Evolutionary conservation across 257 asterid species (phyloP).

Genomic region (Lycium barbarum): DNA sequence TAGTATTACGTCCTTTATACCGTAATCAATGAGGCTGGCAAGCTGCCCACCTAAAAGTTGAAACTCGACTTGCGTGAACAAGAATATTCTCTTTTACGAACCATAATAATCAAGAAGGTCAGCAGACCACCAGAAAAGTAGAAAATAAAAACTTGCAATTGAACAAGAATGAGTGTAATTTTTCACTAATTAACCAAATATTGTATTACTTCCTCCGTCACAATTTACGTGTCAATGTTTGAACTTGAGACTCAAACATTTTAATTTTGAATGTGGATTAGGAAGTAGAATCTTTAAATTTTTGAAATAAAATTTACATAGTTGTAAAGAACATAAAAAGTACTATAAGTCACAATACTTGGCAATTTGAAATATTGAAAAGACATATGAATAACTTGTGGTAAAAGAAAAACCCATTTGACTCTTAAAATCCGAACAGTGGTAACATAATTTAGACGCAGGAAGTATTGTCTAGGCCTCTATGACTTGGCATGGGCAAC

Average conservation of each 20-base stretch:
- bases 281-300: background rate
- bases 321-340: background rate
- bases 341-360: background rate
- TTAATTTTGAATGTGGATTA: background rate
- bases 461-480: background rate
- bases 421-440: background rate
- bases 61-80: background rate
- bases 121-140: background rate
- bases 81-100: background rate
- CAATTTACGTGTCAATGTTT: too few relatives aligned
- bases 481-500: slow-evolving; percentile 25
- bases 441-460: background rate
- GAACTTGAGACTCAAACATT: too few relatives aligned
- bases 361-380: background rate
- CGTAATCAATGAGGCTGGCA: background rate
- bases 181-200: too few relatives aligned
- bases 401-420: too few relatives aligned
- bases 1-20: background rate
- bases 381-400: background rate
- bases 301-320: background rate
- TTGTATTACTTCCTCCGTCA: too few relatives aligned
- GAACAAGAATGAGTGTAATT: too few relatives aligned
- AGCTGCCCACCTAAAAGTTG: background rate
- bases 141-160: too few relatives aligned
- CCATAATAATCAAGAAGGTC: background rate